phyloP scores from a whole-genome alignment of 176 grass and related monocot genomes.

The Oryza brachyantha region DNA sequence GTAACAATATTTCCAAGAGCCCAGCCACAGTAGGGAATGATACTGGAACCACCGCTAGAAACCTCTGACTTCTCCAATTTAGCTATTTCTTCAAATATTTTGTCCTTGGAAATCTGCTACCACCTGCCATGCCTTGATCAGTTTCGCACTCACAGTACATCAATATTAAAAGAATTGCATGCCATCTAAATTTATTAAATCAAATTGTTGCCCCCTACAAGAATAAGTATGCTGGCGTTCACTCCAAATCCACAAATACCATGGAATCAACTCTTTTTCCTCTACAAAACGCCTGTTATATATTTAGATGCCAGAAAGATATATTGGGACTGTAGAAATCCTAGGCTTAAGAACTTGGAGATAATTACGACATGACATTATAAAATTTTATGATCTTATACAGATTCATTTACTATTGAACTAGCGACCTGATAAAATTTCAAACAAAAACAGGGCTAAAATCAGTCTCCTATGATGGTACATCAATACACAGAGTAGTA shows the following conservation, averaged over 20 bases:
- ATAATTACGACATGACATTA: not conserved
- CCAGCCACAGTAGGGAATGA: conserved; percentile 78
- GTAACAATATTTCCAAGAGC: conserved; percentile 84
- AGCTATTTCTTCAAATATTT: conserved; percentile 79
- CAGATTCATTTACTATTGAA: not conserved
- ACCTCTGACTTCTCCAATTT: conserved; percentile 60
- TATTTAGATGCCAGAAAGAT: conserved; percentile 10
- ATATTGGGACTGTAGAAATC: not conserved
- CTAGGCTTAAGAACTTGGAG: not conserved
- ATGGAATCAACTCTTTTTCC: not conserved
- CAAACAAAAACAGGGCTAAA: not conserved
- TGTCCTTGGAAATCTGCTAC: conserved; percentile 73
- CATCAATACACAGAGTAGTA: not conserved
- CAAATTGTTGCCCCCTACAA: not conserved
- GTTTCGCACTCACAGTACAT: conserved; percentile 34
- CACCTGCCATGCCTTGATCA: conserved; percentile 98
- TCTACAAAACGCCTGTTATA: not conserved
- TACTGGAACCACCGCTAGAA: conserved; percentile 25
- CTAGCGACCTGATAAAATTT: not conserved
- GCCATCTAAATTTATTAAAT: not conserved
- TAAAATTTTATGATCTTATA: not conserved
- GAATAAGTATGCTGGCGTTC: not conserved
- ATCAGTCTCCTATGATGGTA: not conserved
- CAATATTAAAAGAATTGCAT: conserved; percentile 1
- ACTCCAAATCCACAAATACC: not conserved